A percentile compares a stretch with the other conserved stretches of the same genome.
phyloP scores from a whole-genome alignment of 2,329 filamentous ascomycete species.

The Sclerotinia trifoliorum region DNA sequence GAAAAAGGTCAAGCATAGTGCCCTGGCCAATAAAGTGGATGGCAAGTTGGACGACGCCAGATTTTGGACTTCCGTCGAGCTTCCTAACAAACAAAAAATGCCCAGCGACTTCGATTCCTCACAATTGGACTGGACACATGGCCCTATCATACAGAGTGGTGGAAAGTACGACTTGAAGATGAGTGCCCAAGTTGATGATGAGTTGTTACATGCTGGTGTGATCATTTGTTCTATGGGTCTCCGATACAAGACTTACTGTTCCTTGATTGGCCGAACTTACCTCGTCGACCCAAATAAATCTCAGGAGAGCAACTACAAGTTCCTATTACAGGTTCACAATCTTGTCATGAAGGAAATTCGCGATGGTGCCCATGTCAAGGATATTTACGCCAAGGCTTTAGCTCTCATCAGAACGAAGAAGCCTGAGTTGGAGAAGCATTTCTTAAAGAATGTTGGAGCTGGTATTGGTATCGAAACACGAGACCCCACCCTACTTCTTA shows the following conservation, averaged over 20 bases:
- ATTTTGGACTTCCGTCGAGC: slow-evolving; percentile 80
- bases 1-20: slow-evolving; percentile 92
- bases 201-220: slow-evolving; percentile 82
- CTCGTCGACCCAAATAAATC: slow-evolving; percentile 95
- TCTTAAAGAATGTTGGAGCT: slow-evolving; percentile 86
- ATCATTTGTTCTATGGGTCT: slow-evolving; percentile 91
- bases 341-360: slow-evolving; percentile 86
- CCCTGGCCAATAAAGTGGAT: slow-evolving; percentile 81
- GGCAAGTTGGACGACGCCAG: slow-evolving; percentile 90
- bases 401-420: slow-evolving; percentile 82
- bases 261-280: slow-evolving; percentile 88
- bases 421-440: slow-evolving; percentile 92
- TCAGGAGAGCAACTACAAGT: slow-evolving; percentile 91
- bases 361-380: slow-evolving; percentile 82
- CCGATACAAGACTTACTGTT: slow-evolving; percentile 94
- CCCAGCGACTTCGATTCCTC: slow-evolving; percentile 82
- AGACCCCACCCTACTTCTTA: slow-evolving; percentile 79
- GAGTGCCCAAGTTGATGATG: slow-evolving; percentile 73
- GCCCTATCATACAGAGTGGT: slow-evolving; percentile 89
- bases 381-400: slow-evolving; percentile 87
- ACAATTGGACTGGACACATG: slow-evolving; percentile 92
- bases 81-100: slow-evolving; percentile 70
- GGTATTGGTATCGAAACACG: slow-evolving; percentile 91
- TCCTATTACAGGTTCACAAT: slow-evolving; percentile 80
- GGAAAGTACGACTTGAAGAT: slow-evolving; percentile 92